Conservation (phyloP, 1,284 basidiomycete species). For the Phlebopus sp. region DNA sequence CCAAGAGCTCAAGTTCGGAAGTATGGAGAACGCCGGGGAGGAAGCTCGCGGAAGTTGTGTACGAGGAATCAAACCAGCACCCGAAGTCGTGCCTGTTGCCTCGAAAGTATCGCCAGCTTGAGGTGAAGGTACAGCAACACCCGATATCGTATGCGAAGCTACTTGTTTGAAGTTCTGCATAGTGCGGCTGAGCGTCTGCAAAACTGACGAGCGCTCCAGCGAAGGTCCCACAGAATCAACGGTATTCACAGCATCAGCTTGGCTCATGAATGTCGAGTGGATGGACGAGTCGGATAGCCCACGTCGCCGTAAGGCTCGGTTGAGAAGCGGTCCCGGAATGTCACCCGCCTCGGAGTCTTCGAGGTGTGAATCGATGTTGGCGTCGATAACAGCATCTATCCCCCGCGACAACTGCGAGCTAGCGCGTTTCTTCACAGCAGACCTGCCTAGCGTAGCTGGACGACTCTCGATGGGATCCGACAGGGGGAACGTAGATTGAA, state of each 20-base stretch:
- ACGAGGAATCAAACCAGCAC: constrained; percentile 3
- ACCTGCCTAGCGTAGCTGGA: constrained; percentile 21
- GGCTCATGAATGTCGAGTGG: constrained; percentile 72
- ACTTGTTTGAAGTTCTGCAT: constrained; percentile 33
- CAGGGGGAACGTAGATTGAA: constrained; percentile 31
- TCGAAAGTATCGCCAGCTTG: constrained; percentile 1
- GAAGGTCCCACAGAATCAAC: constrained; percentile 8
- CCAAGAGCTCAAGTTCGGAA: constrained; percentile 36
- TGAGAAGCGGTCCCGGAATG: constrained; percentile 45
- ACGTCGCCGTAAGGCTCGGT: constrained; percentile 70
- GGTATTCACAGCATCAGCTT: constrained; percentile 27
- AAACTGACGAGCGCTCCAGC: constrained; percentile 28
- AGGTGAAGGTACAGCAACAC: constrained; percentile 11
- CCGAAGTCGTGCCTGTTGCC: neutral
- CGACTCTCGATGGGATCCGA: constrained; percentile 14
- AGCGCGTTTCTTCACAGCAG: constrained; percentile 25
- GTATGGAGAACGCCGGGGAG: constrained; percentile 30
- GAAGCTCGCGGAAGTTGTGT: constrained; percentile 18
- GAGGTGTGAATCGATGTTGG: constrained; percentile 34
- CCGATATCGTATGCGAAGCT: constrained; percentile 33
- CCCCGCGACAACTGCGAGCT: constrained; percentile 52
- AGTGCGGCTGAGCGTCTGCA: constrained; percentile 32
- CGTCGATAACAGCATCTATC: constrained; percentile 78
- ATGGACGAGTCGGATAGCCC: constrained; percentile 91
- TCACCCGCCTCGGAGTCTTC: constrained; percentile 38